phyloP scores from a whole-genome alignment of 1,284 basidiomycete species.

The Thecaphora thlaspeos region DNA sequence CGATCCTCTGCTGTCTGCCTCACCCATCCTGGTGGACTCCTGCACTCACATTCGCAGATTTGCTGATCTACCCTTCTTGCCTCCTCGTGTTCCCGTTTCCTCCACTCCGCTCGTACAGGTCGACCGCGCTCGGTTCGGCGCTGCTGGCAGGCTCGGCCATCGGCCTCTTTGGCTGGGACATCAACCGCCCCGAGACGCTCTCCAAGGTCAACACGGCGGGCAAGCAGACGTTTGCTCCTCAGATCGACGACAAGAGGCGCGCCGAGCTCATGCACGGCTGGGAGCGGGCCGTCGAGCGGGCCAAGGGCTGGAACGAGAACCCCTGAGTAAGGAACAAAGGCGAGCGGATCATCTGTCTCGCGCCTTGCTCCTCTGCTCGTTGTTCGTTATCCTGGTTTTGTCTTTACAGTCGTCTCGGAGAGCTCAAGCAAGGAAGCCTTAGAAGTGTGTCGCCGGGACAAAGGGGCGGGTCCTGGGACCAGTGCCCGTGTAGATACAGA shows the following conservation, averaged over 20 bases:
- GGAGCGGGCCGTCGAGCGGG: slow-evolving; percentile 46
- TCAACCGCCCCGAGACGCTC: slow-evolving; percentile 81
- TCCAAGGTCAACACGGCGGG: slow-evolving; percentile 83
- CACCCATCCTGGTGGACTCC: no score
- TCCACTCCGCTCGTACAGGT: slow-evolving; percentile 62
- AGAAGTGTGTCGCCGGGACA: no score
- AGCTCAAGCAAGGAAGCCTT: no score
- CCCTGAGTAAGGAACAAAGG: slow-evolving; percentile 13
- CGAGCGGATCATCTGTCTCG: no score
- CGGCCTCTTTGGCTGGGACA: slow-evolving; percentile 88
- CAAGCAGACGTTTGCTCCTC: slow-evolving; percentile 70
- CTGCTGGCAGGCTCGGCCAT: slow-evolving; percentile 89
- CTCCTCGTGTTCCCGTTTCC: not conserved
- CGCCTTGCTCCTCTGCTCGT: no score
- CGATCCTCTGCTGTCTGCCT: slow-evolving; percentile 2
- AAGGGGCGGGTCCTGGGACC: no score
- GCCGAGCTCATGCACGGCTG: slow-evolving; percentile 40
- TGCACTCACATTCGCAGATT: no score
- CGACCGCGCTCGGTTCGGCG: slow-evolving; percentile 93
- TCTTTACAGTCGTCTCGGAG: no score
- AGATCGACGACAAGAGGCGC: slow-evolving; percentile 62
- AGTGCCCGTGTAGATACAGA: no score
- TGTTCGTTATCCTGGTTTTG: no score
- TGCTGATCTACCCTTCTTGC: slow-evolving; percentile 3
- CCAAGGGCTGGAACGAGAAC: slow-evolving; percentile 48